Conservation (phyloP, 140 eudicot species). For the Cichorium intybus region DNA sequence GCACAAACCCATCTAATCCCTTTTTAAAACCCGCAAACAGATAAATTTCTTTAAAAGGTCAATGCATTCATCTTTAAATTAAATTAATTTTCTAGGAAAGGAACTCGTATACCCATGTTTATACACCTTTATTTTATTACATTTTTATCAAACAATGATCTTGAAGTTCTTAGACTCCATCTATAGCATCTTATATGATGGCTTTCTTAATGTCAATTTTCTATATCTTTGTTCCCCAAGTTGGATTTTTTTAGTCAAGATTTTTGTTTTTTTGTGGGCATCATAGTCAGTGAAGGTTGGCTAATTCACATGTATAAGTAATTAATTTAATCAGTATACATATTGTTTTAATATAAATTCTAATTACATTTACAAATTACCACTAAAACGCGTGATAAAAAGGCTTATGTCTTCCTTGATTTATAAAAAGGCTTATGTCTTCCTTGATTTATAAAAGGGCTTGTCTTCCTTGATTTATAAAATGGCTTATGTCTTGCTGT, state of each 20-base stretch:
- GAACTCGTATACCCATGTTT: constrained; percentile 19
- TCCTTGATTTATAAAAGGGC: too few species aligned
- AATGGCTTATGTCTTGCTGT: too few species aligned
- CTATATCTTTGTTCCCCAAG: constrained; percentile 45
- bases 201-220: constrained; percentile 26
- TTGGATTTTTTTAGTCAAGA: constrained; percentile 36
- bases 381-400: constrained; percentile 8
- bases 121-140: constrained; percentile 5
- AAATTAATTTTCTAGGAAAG: neutral
- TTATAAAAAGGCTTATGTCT: too few species aligned
- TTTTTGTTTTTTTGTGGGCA: constrained; percentile 33
- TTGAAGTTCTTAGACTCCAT: constrained; percentile 26
- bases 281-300: constrained; percentile 47
- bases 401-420: too few species aligned
- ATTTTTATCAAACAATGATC: constrained; percentile 32
- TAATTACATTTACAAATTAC: neutral
- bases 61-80: constrained; percentile 43
- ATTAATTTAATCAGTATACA: constrained; percentile 12
- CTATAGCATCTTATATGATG: constrained; percentile 21
- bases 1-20: constrained; percentile 29
- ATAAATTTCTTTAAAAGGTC: constrained; percentile 47
- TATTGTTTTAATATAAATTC: constrained; percentile 12
- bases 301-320: constrained; percentile 33
- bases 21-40: constrained; percentile 25
- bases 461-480: too few species aligned